Evolutionary conservation across 192 early-diverging fungal genomes (phyloP), one percentile per base, ranked within the genome.

Genomic region (Thamnidium elegans): DNA sequence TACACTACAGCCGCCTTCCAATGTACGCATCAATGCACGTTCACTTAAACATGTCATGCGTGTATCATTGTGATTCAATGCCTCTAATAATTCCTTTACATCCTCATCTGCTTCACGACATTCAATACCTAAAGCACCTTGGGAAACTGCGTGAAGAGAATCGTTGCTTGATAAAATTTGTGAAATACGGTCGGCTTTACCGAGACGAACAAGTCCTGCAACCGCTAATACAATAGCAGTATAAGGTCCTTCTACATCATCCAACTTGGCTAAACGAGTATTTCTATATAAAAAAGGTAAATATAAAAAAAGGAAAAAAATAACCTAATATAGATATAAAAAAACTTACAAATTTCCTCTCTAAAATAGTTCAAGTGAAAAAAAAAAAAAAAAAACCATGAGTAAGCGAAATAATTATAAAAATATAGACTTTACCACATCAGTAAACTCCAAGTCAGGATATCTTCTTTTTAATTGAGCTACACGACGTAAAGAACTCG

Each of bases 1-100:
- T 48, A 98, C 94, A 53, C 86, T 90, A 79, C 96, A 98, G 3
- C 96, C 96, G 42, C 96, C 96, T 78, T 99, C 93, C 21, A 99
- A 75, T 32, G 73, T 80, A 23, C 89, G 82, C 93, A 96, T 94
- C 66, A 95, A 81, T 39, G 86, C 77, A 13, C 94, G 91, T 70
- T 99, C 95, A 9, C 90, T 87, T 39, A 81, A 69, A 59, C 92
- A 94, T 47, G 82, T 70, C 21, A 94, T 55, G 32, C 86, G 71
- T 0, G 93, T 86, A 6, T 72, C 72, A 42, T 65, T 17, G 63
- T 95, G 86, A 42, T 91, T 83, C 17, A 98, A 83, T 14, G 79
- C 73, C 3, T 65, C 68, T n/a, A 94, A 68, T 19, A 94, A 30
- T 21, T 63, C 56, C 14, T 74, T 19, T 0, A 76, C 81, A 7